phyloP scores from a whole-genome alignment of 139 green algal genomes.

The Coelastrella sp. region DNA sequence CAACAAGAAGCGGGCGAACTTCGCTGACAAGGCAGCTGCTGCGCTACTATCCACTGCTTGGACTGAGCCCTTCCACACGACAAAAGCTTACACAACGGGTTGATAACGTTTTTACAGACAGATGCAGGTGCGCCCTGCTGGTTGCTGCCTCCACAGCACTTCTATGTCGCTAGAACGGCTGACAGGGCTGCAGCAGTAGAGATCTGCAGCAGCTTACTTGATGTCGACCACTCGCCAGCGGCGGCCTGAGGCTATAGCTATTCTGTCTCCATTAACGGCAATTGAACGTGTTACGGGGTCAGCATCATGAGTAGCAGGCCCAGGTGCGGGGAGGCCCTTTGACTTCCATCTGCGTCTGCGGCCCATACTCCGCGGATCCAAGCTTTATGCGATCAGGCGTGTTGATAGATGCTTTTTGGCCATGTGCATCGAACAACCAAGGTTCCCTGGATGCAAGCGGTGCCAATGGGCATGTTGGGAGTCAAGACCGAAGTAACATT shows the following conservation, averaged over 20 bases:
- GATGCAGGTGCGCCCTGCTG: too few species aligned
- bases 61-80: too few species aligned
- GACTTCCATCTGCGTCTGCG: slow-evolving; percentile 35
- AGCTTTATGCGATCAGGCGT: neutral
- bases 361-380: neutral
- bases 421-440: too few species aligned
- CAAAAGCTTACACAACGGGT: too few species aligned
- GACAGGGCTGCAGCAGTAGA: neutral
- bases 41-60: too few species aligned
- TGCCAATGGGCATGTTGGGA: too few species aligned
- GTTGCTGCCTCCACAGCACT: too few species aligned
- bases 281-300: slow-evolving; percentile 29
- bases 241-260: slow-evolving; percentile 19
- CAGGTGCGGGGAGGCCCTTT: slow-evolving; percentile 13
- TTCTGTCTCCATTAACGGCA: neutral
- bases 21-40: neutral
- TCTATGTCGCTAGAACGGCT: too few species aligned
- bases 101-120: too few species aligned
- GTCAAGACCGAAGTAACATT: too few species aligned
- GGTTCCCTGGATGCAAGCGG: too few species aligned
- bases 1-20: too few species aligned
- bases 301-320: slow-evolving; percentile 3
- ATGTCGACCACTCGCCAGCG: slow-evolving; percentile 37
- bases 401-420: neutral
- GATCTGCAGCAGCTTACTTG: neutral